Evolutionary conservation across 2,329 filamentous ascomycete genomes (phyloP), one percentile per base, ranked within the genome.

Genomic region (Colletotrichum sp.): DNA sequence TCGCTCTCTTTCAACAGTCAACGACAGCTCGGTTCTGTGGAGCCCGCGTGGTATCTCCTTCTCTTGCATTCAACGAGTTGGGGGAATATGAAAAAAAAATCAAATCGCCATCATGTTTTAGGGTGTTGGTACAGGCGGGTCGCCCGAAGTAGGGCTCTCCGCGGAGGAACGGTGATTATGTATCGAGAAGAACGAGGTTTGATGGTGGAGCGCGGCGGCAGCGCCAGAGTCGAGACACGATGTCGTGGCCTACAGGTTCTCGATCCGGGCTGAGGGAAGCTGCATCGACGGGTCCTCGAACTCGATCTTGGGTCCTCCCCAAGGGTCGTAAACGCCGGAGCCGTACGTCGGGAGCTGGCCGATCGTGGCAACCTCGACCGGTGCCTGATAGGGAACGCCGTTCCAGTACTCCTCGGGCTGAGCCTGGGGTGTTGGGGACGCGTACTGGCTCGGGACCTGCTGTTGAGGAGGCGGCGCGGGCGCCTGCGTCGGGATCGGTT

Each of bases 241-340:
- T 55, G 34, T 43, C 10, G 55, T 56, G 28, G 62, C 30, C 21
- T 83, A 92, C 84, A 92, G 85, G 75, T 84, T 88, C 78, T 91
- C 89, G 77, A 92, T 88, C 66, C 91, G 85, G 56, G 86, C 89
- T 79, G 90, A 92, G 13, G 91, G 91, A 82, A 92, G 86, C 81
- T 91, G 90, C 84, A 92, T 87, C 12, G 87, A 86, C 24, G 88
- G 86, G 76, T 92, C 90, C 55, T 90, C 90, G 72, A 87, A 91
- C 78, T 92, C 90, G 28, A 90, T 83, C 84, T 92, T 92, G 56
- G 86, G 85, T 24, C 72, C 70, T 16, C 80, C 83, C 86, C 90
- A 92, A 3, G 89, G 82, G 77, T 90, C 89, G 77, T 89, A 89
- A 18, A 89, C 84, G n/a, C 83, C 85, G 21, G 87, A 84, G 7